These are phyloP conservation scores for Hypocrella siamensis DNA, from an alignment of 2,329 filamentous ascomycete species.

Conservation along the genomic window DNA sequence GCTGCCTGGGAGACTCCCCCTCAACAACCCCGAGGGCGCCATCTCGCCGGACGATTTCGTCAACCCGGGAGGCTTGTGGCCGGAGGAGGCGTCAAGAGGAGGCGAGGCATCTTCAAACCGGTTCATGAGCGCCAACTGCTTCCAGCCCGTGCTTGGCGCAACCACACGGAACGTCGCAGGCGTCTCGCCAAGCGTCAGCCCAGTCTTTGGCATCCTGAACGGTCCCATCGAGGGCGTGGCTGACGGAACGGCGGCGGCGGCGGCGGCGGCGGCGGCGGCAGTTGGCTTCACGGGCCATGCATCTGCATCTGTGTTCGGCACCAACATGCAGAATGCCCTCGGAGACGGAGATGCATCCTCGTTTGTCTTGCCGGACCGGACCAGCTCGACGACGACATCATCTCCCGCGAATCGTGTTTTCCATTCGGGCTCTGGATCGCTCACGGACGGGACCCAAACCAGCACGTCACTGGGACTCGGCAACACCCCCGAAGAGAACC, in stretches of 20 bases:
- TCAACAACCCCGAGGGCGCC: constrained; percentile 10
- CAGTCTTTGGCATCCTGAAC: constrained; percentile 3
- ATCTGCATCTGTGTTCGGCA: neutral
- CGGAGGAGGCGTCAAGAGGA: neutral
- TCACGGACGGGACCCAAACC: constrained; percentile 14
- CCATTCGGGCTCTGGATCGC: constrained; percentile 7
- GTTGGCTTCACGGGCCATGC: too few species aligned
- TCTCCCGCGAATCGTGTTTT: constrained; percentile 11
- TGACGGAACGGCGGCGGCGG: too few species aligned
- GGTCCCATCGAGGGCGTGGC: neutral
- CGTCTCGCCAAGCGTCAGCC: constrained; percentile 4
- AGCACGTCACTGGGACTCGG: constrained; percentile 18
- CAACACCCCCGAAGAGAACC: constrained; percentile 20
- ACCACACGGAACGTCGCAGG: constrained; percentile 14
- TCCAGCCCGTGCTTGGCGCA: constrained; percentile 16
- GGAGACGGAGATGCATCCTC: constrained; percentile 1
- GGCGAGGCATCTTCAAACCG: neutral
- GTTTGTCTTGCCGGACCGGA: constrained; percentile 15
- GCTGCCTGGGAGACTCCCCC: constrained; percentile 27
- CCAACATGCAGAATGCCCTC: neutral
- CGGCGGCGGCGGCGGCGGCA: too few species aligned
- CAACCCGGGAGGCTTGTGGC: neutral
- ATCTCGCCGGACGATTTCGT: constrained; percentile 4
- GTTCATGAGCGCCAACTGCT: constrained; percentile 14
- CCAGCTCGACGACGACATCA: constrained; percentile 16